A percentile compares a stretch with the other conserved stretches of the same genome.
These are phyloP conservation scores for Perilla frutescens DNA, from an alignment of 257 asterid genomes.

Conservation along the genomic window DNA sequence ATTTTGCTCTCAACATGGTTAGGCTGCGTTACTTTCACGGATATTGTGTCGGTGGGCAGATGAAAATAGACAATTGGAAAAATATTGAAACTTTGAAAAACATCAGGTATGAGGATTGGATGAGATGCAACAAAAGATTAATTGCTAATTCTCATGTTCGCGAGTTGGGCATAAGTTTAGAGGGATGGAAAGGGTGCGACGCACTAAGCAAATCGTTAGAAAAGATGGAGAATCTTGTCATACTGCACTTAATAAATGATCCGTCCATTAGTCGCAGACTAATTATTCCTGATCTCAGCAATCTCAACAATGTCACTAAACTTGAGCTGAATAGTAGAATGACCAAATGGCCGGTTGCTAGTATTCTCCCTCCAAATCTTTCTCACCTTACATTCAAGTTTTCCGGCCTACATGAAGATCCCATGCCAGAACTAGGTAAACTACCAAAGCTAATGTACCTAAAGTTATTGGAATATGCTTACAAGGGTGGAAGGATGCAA, in stretches of 20 bases:
- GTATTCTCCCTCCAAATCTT: background rate
- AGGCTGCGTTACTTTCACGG: conserved; percentile 12
- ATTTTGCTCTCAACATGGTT: conserved; percentile 28
- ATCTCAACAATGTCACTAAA: background rate
- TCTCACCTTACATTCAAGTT: too few species aligned
- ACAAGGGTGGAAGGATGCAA: too few species aligned
- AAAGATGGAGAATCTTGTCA: background rate
- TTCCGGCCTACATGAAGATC: too few species aligned
- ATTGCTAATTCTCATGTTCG: background rate
- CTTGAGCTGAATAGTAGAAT: background rate
- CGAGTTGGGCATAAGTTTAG: background rate
- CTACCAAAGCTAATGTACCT: too few species aligned
- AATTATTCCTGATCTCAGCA: conserved; percentile 18
- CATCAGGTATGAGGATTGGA: conserved; percentile 1
- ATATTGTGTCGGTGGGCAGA: background rate
- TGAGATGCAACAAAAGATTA: background rate
- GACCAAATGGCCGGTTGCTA: background rate
- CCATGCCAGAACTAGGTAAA: too few species aligned
- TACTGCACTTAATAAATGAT: background rate
- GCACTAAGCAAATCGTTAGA: too few species aligned
- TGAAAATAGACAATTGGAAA: conserved; percentile 17
- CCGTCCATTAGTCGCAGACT: too few species aligned
- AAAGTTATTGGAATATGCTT: too few species aligned
- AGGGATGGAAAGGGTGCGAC: background rate
- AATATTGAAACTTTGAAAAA: conserved; percentile 29